phyloP scores from a whole-genome alignment of 169 alveolate genomes.

The Plasmodium knowlesi region DNA sequence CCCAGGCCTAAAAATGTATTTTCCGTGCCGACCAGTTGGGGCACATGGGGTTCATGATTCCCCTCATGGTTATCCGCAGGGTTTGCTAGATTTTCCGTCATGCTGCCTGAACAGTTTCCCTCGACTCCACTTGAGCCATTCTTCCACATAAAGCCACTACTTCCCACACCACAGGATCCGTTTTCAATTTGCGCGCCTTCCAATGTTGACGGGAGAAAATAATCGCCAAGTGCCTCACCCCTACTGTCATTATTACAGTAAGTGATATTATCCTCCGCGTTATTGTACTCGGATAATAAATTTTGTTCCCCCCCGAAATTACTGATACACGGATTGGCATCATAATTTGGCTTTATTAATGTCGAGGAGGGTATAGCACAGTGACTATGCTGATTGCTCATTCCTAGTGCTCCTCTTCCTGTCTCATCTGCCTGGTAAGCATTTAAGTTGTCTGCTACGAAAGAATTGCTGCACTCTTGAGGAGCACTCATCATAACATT shows the following conservation, averaged over 20 bases:
- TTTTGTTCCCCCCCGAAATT: not conserved
- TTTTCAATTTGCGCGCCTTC: not conserved
- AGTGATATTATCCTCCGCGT: constrained; percentile 57
- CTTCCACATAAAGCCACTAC: not conserved
- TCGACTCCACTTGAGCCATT: not conserved
- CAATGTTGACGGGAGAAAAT: not conserved
- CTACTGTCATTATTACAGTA: constrained; percentile 9
- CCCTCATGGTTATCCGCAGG: not conserved
- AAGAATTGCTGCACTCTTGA: not conserved
- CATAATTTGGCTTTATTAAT: not conserved
- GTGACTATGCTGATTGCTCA: not conserved
- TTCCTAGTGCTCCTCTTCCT: not conserved
- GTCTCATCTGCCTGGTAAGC: not conserved
- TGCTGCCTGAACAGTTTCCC: not conserved
- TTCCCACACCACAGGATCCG: not conserved
- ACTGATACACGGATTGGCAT: not conserved
- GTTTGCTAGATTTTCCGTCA: constrained; percentile 2
- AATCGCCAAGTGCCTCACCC: not conserved
- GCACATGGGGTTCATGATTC: constrained; percentile 8
- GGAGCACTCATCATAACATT: not conserved
- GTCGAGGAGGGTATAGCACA: not conserved
- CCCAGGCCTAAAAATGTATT: not conserved
- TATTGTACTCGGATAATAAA: constrained; percentile 44
- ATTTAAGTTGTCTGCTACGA: not conserved
- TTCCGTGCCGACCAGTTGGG: not conserved